Evolutionary conservation across 495 filamentous ascomycete species (phyloP).

Genomic region (Neurospora terricola): DNA sequence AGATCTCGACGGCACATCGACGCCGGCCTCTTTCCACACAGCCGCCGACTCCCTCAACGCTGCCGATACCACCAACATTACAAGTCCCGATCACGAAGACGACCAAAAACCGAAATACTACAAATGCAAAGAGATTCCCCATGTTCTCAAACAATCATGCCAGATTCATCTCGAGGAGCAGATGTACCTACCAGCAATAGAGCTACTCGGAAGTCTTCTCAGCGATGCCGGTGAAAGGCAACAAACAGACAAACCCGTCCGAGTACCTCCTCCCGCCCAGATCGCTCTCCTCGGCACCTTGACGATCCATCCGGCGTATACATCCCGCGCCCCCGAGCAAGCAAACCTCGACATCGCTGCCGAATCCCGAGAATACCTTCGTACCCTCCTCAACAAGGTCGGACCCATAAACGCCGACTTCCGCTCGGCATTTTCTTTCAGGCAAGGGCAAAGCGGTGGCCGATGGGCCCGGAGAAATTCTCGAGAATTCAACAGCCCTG

Average conservation of each 20-base stretch:
- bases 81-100: conserved; percentile 10
- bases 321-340: conserved; percentile 29
- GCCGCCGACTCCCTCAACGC: conserved; percentile 7
- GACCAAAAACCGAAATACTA: conserved; percentile 33
- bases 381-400: conserved; percentile 25
- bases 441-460: conserved; percentile 18
- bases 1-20: conserved; percentile 8
- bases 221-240: conserved; percentile 33
- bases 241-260: conserved; percentile 25
- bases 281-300: conserved; percentile 59
- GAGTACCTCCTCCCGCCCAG: conserved; percentile 44
- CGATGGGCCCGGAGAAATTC: background rate
- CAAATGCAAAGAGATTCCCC: conserved; percentile 43
- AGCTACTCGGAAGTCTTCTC: conserved; percentile 56
- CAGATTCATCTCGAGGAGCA: conserved; percentile 69
- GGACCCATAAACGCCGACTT: conserved; percentile 36
- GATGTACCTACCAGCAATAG: conserved; percentile 58
- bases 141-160: conserved; percentile 52
- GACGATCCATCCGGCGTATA: conserved; percentile 60
- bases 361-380: conserved; percentile 31
- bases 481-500: conserved; percentile 11
- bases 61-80: conserved; percentile 12
- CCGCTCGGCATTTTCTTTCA: conserved; percentile 26
- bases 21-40: conserved; percentile 13
- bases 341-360: conserved; percentile 26